phyloP scores from a whole-genome alignment of 306 rosid genomes.

The Trifolium repens region DNA sequence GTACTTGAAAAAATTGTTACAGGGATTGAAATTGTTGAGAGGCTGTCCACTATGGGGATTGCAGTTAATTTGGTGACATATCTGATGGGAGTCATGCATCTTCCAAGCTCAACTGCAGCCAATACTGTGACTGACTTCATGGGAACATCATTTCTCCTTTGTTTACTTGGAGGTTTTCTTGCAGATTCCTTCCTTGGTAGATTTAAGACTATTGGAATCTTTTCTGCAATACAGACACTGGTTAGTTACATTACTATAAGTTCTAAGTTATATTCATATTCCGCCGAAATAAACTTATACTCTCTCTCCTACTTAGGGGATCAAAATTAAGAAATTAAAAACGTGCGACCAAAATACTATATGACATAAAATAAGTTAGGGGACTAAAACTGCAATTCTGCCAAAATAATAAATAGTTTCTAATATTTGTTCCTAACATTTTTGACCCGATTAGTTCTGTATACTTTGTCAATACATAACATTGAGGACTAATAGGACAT shows the following conservation, averaged over 20 bases:
- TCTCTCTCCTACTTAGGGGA: not conserved
- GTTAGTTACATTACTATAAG: slow-evolving; percentile 42
- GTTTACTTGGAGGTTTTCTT: slow-evolving; percentile 90
- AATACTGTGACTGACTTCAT: slow-evolving; percentile 86
- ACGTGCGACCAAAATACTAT: not conserved
- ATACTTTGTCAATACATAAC: not conserved
- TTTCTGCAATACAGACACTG: slow-evolving; percentile 72
- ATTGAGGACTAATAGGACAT: not conserved
- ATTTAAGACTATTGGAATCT: slow-evolving; percentile 77
- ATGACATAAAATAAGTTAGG: not conserved
- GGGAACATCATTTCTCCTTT: slow-evolving; percentile 85
- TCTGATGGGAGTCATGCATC: slow-evolving; percentile 78
- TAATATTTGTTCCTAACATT: not conserved
- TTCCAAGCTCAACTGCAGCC: slow-evolving; percentile 92
- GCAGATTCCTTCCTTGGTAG: slow-evolving; percentile 96
- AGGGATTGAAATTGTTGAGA: slow-evolving; percentile 85
- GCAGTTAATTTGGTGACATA: slow-evolving; percentile 92
- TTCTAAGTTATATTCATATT: not conserved
- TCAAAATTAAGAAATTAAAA: too few relatives aligned
- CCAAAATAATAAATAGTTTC: not conserved
- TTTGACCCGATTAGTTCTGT: not conserved
- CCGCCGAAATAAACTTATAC: not conserved
- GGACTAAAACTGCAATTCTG: not conserved
- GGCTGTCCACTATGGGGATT: slow-evolving; percentile 97
- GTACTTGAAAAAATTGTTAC: slow-evolving; percentile 33